These are phyloP conservation scores for Elsinoe perseae DNA, from an alignment of 2,329 filamentous ascomycete species.

Conservation along the genomic window DNA sequence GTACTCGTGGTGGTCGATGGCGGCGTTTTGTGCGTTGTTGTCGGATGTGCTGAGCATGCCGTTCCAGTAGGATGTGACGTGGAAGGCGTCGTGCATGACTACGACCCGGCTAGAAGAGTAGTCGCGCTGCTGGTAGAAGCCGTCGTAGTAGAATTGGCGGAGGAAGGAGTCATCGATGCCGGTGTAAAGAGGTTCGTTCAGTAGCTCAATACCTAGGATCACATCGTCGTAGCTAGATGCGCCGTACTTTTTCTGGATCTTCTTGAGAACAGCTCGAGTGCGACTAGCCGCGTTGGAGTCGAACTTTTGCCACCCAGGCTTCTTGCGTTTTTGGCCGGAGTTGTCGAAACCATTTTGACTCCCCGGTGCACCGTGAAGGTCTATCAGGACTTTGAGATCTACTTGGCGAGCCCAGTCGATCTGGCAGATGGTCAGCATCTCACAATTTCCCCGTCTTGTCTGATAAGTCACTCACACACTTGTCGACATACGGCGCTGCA, in stretches of 20 bases:
- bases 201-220: constrained; percentile 21
- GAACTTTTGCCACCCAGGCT: constrained; percentile 20
- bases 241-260: constrained; percentile 24
- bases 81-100: constrained; percentile 53
- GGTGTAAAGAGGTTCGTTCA: constrained; percentile 34
- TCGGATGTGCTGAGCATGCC: constrained; percentile 48
- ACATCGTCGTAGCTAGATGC: constrained; percentile 20
- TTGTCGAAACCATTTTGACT: constrained; percentile 23
- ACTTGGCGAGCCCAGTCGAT: constrained; percentile 24
- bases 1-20: constrained; percentile 63
- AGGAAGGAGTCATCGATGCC: constrained; percentile 39
- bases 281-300: constrained; percentile 24
- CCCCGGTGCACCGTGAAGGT: constrained; percentile 23
- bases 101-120: constrained; percentile 35
- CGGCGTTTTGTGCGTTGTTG: constrained; percentile 44
- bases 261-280: constrained; percentile 22
- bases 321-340: constrained; percentile 25
- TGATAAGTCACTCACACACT: not conserved
- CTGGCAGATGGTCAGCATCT: constrained; percentile 9
- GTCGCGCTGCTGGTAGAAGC: constrained; percentile 37
- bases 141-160: constrained; percentile 49
- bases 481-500: constrained; percentile 8
- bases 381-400: constrained; percentile 23
- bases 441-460: constrained; percentile 20
- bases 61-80: constrained; percentile 50